phyloP scores from a whole-genome alignment of 179 eudicot genomes.

The Pouteria campechiana region DNA sequence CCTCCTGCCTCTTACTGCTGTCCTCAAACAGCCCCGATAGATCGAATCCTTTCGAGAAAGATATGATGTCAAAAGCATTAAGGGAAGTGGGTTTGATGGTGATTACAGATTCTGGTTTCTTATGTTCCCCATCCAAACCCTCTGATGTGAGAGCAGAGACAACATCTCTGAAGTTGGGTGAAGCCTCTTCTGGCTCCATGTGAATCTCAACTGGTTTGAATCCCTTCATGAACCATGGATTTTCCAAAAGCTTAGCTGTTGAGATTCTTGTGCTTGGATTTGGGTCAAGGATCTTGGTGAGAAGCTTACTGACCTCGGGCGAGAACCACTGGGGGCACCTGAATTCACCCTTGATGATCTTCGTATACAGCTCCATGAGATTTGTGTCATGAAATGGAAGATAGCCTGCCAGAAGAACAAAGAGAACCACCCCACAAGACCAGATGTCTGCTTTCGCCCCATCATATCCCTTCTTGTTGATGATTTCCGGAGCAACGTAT shows the following conservation, averaged over 20 bases:
- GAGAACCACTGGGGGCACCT: conserved; percentile 61
- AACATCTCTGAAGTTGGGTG: conserved; percentile 25
- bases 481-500: conserved; percentile 80
- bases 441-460: conserved; percentile 78
- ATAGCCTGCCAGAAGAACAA: conserved; percentile 65
- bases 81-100: conserved; percentile 33
- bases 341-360: conserved; percentile 48
- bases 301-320: conserved; percentile 44
- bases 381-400: conserved; percentile 63
- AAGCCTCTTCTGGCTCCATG: conserved; percentile 1
- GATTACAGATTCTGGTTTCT: background rate
- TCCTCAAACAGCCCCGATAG: conserved; percentile 52
- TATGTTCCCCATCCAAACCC: background rate
- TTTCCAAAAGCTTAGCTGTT: conserved; percentile 32
- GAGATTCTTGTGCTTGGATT: conserved; percentile 48
- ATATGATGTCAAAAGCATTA: conserved; percentile 77
- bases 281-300: conserved; percentile 49
- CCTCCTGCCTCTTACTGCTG: conserved; percentile 6
- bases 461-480: conserved; percentile 55
- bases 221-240: conserved; percentile 54
- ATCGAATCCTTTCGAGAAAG: conserved; percentile 57
- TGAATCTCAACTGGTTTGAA: conserved; percentile 18
- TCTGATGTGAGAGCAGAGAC: conserved; percentile 14
- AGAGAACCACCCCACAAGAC: conserved; percentile 78
- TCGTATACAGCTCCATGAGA: conserved; percentile 59